phyloP scores from a whole-genome alignment of 306 rosid genomes.

The Hylodesmum podocarpum region DNA sequence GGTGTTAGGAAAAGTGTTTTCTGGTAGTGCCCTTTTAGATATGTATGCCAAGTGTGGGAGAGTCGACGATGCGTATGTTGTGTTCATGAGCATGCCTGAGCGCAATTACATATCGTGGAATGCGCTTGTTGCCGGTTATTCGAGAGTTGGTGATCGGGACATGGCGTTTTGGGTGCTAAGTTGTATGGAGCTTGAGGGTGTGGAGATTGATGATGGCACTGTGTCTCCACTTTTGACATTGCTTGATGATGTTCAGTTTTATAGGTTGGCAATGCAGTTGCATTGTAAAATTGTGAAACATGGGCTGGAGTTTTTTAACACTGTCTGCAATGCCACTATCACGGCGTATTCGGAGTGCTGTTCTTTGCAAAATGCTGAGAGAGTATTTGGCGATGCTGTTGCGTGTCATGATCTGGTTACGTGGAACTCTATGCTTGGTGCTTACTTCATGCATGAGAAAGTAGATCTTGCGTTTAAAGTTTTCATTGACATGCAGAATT shows the following conservation, averaged over 20 bases:
- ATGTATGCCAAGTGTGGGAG: slow-evolving; percentile 86
- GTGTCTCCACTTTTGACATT: slow-evolving; percentile 71
- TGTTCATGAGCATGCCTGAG: slow-evolving; percentile 48
- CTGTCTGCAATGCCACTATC: slow-evolving; percentile 66
- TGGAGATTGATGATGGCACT: slow-evolving; percentile 66
- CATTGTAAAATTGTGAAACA: slow-evolving; percentile 68
- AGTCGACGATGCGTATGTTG: slow-evolving; percentile 57
- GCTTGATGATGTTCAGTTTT: slow-evolving; percentile 56
- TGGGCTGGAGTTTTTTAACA: slow-evolving; percentile 49
- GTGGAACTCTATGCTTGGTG: slow-evolving; percentile 81
- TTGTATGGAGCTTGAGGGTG: slow-evolving; percentile 60
- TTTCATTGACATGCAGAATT: slow-evolving; percentile 61
- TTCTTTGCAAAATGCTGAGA: slow-evolving; percentile 62
- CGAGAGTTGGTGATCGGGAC: slow-evolving; percentile 47
- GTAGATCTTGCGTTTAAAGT: slow-evolving; percentile 54
- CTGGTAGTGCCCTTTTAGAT: slow-evolving; percentile 75
- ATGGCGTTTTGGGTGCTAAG: slow-evolving; percentile 51
- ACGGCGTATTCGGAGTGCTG: slow-evolving; percentile 74
- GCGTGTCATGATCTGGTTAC: slow-evolving; percentile 59
- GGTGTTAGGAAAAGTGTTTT: slow-evolving; percentile 44
- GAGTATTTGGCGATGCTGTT: slow-evolving; percentile 49
- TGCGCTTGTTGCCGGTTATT: slow-evolving; percentile 65
- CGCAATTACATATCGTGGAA: slow-evolving; percentile 73
- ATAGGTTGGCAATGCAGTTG: slow-evolving; percentile 45
- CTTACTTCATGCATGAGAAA: slow-evolving; percentile 55